A percentile compares a stretch with the other conserved stretches of the same genome.
Conservation (phyloP, 2,329 filamentous ascomycete species). For the Atkinsonella hypoxylon region DNA sequence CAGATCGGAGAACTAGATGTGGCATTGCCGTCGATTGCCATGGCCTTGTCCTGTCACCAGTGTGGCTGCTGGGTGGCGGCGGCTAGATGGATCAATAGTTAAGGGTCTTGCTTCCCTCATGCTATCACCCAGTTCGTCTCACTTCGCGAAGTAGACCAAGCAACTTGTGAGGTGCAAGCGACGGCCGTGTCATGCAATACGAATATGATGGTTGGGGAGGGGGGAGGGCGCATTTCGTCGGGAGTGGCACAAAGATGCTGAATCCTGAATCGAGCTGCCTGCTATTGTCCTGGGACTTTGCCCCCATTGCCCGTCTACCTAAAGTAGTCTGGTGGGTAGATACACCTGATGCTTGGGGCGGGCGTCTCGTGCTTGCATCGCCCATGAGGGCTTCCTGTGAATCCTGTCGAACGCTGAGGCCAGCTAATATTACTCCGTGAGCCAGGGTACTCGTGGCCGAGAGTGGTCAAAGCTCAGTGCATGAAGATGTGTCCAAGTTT, state of each 20-base stretch:
- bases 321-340: too few relatives aligned
- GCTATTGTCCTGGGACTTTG: background rate
- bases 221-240: background rate
- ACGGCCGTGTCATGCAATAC: background rate
- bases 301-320: too few relatives aligned
- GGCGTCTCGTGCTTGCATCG: too few relatives aligned
- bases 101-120: background rate
- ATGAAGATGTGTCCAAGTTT: too few relatives aligned
- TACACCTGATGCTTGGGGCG: too few relatives aligned
- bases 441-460: too few relatives aligned
- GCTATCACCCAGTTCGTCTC: background rate
- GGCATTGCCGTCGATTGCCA: background rate
- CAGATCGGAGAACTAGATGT: slow-evolving; percentile 1
- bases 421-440: too few relatives aligned
- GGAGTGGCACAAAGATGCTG: background rate
- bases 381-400: too few relatives aligned
- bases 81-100: background rate
- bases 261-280: background rate
- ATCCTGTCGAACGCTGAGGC: too few relatives aligned
- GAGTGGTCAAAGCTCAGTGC: too few relatives aligned
- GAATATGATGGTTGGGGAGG: background rate
- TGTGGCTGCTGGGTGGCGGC: too few relatives aligned
- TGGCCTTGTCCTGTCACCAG: background rate
- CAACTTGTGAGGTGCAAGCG: background rate
- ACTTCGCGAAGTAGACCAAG: background rate